Conservation (phyloP, 257 asterid species). For the Penstemon newberryi region DNA sequence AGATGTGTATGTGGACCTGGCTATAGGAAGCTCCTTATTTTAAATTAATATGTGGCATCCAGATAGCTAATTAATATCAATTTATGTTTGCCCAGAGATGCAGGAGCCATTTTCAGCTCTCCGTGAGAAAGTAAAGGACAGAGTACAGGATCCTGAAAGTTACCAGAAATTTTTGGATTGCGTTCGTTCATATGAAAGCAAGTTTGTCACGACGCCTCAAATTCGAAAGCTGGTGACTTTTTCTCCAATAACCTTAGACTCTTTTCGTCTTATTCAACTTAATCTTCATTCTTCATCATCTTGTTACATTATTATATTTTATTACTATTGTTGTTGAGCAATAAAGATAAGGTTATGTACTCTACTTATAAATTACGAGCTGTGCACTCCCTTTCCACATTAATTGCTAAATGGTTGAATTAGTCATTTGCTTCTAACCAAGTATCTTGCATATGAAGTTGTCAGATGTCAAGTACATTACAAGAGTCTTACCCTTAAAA, state of each 20-base stretch:
- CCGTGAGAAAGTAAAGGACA: conserved; percentile 62
- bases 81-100: conserved; percentile 49
- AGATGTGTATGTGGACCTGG: conserved; percentile 15
- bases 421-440: too few relatives aligned
- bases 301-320: conserved; percentile 5
- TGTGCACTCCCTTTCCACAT: conserved; percentile 4
- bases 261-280: conserved; percentile 22
- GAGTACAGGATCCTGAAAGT: conserved; percentile 47
- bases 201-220: conserved; percentile 50
- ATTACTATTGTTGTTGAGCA: conserved; percentile 14
- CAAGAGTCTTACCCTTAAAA: too few relatives aligned
- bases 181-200: conserved; percentile 49
- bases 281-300: conserved; percentile 18
- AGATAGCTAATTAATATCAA: conserved; percentile 26
- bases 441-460: too few relatives aligned
- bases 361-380: conserved; percentile 20
- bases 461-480: too few relatives aligned
- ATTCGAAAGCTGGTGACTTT: conserved; percentile 57
- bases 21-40: conserved; percentile 16
- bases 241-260: conserved; percentile 23
- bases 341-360: conserved; percentile 12
- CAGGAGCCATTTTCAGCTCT: conserved; percentile 54
- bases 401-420: neutral
- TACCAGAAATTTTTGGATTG: conserved; percentile 56
- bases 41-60: conserved; percentile 14